Percentiles rank a stretch among this genome's conserved stretches.
phyloP scores from a whole-genome alignment of 352 stramenopile genomes.

The Phytophthora capsici region DNA sequence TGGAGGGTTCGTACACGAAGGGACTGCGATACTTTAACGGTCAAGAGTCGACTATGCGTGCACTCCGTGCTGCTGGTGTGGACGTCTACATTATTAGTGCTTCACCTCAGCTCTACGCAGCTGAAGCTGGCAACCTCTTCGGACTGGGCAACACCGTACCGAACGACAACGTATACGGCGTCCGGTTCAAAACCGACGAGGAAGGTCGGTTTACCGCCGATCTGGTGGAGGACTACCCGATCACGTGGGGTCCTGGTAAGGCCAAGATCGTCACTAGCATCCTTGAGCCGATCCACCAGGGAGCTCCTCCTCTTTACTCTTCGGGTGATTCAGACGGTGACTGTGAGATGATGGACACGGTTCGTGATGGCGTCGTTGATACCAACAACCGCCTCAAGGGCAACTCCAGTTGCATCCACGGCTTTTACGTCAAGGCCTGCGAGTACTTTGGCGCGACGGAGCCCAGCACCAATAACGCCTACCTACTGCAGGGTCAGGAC shows the following conservation, averaged over 20 bases:
- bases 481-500: constrained; percentile 71
- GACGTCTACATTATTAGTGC: constrained; percentile 73
- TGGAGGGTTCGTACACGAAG: constrained; percentile 55
- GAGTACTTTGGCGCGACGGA: constrained; percentile 51
- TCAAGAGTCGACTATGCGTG: constrained; percentile 65
- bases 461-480: constrained; percentile 51
- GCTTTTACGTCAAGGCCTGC: constrained; percentile 68
- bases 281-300: constrained; percentile 53
- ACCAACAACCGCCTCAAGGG: constrained; percentile 72
- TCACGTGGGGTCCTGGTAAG: constrained; percentile 72
- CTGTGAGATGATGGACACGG: constrained; percentile 65
- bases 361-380: constrained; percentile 65
- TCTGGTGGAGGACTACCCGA: constrained; percentile 56
- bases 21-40: constrained; percentile 67
- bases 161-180: constrained; percentile 55
- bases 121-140: constrained; percentile 47
- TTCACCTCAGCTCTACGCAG: constrained; percentile 62
- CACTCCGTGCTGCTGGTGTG: constrained; percentile 42
- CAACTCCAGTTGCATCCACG: constrained; percentile 58
- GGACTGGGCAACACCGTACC: constrained; percentile 64
- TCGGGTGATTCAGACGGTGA: constrained; percentile 66
- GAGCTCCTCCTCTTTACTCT: constrained; percentile 53
- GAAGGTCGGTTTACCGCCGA: constrained; percentile 51
- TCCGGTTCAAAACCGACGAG: constrained; percentile 57
- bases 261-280: constrained; percentile 53